Percentiles rank a stretch among this genome's conserved stretches.
Evolutionary conservation across 768 basidiomycete genomes (phyloP).

Genomic region (Suillus tomentosus): DNA sequence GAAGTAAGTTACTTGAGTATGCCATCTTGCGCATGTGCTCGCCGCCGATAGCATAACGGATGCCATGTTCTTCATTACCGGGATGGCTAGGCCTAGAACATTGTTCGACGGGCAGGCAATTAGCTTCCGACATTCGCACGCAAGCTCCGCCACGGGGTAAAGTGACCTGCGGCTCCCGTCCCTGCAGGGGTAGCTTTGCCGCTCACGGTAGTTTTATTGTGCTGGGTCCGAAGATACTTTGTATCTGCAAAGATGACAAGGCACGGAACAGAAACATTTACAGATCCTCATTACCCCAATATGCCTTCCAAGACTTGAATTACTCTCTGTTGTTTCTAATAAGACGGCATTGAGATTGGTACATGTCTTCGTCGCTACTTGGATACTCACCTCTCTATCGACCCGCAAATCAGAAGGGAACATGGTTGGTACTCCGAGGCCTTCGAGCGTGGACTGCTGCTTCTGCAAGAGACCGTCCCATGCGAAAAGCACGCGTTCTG

Average conservation of each 20-base stretch:
- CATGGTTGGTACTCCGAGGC: conserved; percentile 71
- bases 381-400: conserved; percentile 56
- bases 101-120: neutral
- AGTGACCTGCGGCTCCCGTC: neutral
- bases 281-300: conserved; percentile 24
- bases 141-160: neutral
- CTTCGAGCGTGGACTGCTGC: conserved; percentile 67
- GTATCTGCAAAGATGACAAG: neutral
- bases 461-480: conserved; percentile 76
- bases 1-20: neutral
- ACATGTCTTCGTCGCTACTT: conserved; percentile 1
- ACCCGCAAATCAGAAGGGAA: conserved; percentile 49
- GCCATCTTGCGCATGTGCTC: neutral
- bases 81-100: neutral
- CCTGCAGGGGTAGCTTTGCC: neutral
- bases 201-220: neutral
- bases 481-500: conserved; percentile 65
- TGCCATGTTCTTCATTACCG: neutral
- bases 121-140: neutral
- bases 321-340: conserved; percentile 69
- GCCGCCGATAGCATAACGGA: neutral
- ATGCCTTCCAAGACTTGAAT: conserved; percentile 67
- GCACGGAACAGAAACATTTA: neutral
- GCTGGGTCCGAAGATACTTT: neutral
- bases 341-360: conserved; percentile 9